phyloP scores from a whole-genome alignment of 2,329 filamentous ascomycete species.

The Aureobasidium melanogenum region DNA sequence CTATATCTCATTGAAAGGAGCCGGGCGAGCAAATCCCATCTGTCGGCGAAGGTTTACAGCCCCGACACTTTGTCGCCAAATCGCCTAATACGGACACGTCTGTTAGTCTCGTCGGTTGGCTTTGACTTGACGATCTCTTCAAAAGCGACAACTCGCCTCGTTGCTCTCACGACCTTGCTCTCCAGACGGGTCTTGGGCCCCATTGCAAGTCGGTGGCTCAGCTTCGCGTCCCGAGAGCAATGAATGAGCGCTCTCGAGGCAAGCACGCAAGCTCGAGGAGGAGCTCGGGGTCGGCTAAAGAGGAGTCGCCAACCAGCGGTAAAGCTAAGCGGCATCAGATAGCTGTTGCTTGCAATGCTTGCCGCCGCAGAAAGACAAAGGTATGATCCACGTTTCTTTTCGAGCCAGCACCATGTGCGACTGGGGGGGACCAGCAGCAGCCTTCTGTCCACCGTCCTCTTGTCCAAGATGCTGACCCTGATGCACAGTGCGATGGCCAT shows the following conservation, averaged over 20 bases:
- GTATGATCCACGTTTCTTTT: neutral
- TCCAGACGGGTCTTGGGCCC: neutral
- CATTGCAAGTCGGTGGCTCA: neutral
- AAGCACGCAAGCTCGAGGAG: slow-evolving; percentile 9
- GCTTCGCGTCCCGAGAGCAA: neutral
- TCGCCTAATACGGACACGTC: neutral
- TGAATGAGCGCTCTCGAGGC: neutral
- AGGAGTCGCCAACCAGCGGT: neutral
- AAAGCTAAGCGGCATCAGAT: slow-evolving; percentile 12
- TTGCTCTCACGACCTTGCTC: neutral
- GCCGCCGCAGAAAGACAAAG: slow-evolving; percentile 12
- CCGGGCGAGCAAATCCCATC: neutral
- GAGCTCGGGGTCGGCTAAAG: slow-evolving; percentile 23
- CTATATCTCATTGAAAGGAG: neutral
- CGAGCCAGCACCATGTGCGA: neutral
- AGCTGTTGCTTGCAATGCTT: slow-evolving; percentile 13
- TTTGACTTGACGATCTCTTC: neutral
- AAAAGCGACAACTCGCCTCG: neutral
- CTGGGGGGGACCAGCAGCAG: neutral
- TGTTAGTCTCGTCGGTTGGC: neutral
- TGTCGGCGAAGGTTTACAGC: neutral
- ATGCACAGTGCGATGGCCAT: slow-evolving; percentile 1
- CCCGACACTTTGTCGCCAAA: neutral
- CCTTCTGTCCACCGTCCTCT: neutral
- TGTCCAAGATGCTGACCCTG: neutral